Evolutionary conservation across 129 eudicot genomes (phyloP).

Genomic region (Artemisia argyi): DNA sequence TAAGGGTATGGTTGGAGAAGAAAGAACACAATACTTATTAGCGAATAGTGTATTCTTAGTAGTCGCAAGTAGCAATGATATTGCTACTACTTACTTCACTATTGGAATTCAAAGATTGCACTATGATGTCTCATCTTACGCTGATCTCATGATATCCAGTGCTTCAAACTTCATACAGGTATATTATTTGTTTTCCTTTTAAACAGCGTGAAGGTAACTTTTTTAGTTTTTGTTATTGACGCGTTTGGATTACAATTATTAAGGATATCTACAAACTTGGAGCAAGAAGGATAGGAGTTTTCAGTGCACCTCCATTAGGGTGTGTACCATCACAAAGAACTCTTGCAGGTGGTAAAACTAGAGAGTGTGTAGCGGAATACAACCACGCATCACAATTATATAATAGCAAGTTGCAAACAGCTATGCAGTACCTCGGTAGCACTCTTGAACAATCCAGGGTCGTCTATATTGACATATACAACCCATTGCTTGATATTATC

Average conservation of each 20-base stretch:
- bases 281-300: neutral
- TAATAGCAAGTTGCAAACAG: neutral
- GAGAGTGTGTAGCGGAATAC: no score
- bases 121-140: neutral
- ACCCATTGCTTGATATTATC: neutral
- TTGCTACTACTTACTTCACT: neutral
- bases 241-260: no score
- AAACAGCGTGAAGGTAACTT: no score
- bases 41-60: neutral
- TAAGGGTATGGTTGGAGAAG: neutral
- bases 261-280: neutral
- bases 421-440: neutral
- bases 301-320: constrained; percentile 5
- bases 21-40: neutral
- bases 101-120: neutral
- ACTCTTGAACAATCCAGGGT: neutral
- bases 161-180: neutral
- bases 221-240: no score
- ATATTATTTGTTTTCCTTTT: no score
- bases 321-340: neutral
- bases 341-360: no score
- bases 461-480: neutral
- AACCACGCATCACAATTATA: neutral
- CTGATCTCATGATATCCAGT: neutral
- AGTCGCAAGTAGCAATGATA: neutral